These are phyloP conservation scores for Fennellomyces sp. DNA, from an alignment of 371 early-diverging fungal genomes.

Conservation along the genomic window DNA sequence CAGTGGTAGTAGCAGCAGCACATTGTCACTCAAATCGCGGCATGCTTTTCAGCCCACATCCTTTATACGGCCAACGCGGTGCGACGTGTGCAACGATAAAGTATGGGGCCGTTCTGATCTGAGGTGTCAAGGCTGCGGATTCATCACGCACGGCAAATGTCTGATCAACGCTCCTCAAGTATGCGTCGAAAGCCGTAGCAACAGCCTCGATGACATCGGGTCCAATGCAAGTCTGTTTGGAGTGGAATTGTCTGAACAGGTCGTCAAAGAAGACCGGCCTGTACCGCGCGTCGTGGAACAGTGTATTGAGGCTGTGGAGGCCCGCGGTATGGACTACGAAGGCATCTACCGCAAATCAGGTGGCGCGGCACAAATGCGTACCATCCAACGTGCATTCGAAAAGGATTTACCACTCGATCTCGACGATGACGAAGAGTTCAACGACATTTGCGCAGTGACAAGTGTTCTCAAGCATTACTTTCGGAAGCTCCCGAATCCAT, in stretches of 20 bases:
- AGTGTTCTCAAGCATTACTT: slow-evolving; percentile 95
- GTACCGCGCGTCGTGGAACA: slow-evolving; percentile 78
- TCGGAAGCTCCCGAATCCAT: slow-evolving; percentile 89
- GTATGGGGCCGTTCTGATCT: slow-evolving; percentile 83
- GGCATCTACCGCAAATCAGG: slow-evolving; percentile 95
- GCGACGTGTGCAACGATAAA: slow-evolving; percentile 85
- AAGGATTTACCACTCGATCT: slow-evolving; percentile 54
- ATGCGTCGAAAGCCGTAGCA: slow-evolving; percentile 26
- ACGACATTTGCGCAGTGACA: slow-evolving; percentile 79
- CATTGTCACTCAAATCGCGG: slow-evolving; percentile 3
- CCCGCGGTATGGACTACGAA: slow-evolving; percentile 77
- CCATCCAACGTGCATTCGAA: slow-evolving; percentile 60
- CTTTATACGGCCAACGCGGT: slow-evolving; percentile 72
- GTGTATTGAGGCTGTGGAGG: slow-evolving; percentile 83
- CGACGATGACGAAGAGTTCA: slow-evolving; percentile 51
- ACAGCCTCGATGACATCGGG: slow-evolving; percentile 17
- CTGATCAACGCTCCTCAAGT: slow-evolving; percentile 36
- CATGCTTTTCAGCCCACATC: slow-evolving; percentile 68
- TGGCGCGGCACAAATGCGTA: slow-evolving; percentile 79
- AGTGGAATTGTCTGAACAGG: slow-evolving; percentile 24
- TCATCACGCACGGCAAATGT: slow-evolving; percentile 60
- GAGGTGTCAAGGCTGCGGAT: slow-evolving; percentile 69
- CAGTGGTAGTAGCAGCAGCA: not conserved
- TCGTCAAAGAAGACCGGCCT: slow-evolving; percentile 26
- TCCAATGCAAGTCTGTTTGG: slow-evolving; percentile 34